Percentiles rank a stretch among this genome's conserved stretches.
Evolutionary conservation across 2,329 filamentous ascomycete genomes (phyloP).

Genomic region (Plectosphaerella sp.): DNA sequence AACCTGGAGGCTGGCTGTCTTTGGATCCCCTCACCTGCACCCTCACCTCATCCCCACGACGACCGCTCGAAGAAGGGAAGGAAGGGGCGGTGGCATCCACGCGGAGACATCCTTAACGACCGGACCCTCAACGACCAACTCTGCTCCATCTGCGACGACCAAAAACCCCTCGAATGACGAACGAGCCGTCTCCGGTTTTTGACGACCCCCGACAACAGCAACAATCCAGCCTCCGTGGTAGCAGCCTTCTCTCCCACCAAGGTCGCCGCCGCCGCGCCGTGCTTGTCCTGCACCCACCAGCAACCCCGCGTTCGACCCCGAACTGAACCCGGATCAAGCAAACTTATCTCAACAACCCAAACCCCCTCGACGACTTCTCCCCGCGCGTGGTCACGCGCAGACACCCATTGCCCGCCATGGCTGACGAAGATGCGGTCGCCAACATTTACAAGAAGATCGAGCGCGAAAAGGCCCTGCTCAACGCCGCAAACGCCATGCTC

Average conservation of each 20-base stretch:
- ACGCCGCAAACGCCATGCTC: constrained; percentile 90
- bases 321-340: not conserved
- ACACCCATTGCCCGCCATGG: constrained; percentile 44
- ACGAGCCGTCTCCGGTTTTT: not conserved
- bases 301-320: too few species aligned
- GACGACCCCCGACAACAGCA: too few species aligned
- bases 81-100: not conserved
- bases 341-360: not conserved
- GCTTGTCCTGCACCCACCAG: too few species aligned
- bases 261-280: too few species aligned
- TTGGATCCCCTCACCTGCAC: too few species aligned
- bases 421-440: constrained; percentile 61
- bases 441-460: constrained; percentile 97
- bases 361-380: constrained; percentile 4
- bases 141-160: not conserved
- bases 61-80: not conserved
- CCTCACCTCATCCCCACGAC: too few species aligned
- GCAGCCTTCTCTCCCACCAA: not conserved
- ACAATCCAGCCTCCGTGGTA: not conserved
- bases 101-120: not conserved
- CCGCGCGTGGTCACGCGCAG: constrained; percentile 29
- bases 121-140: not conserved
- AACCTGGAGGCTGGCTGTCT: too few species aligned
- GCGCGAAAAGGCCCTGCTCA: constrained; percentile 91
- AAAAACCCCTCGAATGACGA: constrained; percentile 2